These are phyloP conservation scores for Barnettozyma sucrosica DNA, from an alignment of 805 yeast species.

Conservation along the genomic window DNA sequence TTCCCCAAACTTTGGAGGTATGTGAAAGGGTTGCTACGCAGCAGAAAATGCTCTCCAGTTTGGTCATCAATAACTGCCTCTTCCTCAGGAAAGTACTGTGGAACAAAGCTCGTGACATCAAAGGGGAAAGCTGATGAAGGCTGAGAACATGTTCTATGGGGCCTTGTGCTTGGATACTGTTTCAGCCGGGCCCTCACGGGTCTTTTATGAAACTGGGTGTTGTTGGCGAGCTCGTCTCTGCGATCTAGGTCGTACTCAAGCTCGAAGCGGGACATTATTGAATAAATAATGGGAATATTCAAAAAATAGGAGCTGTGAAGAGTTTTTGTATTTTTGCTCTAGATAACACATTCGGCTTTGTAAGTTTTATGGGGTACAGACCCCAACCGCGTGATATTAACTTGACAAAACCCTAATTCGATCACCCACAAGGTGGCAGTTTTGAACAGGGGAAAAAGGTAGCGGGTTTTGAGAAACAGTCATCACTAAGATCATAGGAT, in stretches of 20 bases:
- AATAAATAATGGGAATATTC: background rate
- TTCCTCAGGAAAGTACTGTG: background rate
- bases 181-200: constrained; percentile 6
- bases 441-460: background rate
- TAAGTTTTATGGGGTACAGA: background rate
- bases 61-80: background rate
- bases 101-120: background rate
- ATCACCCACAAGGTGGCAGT: background rate
- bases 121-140: background rate
- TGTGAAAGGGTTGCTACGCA: background rate
- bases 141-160: constrained; percentile 2
- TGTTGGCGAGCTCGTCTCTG: background rate
- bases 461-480: background rate
- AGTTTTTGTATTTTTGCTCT: background rate
- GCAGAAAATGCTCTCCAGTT: background rate
- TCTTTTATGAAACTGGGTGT: constrained; percentile 3
- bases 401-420: background rate
- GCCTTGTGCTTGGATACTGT: background rate
- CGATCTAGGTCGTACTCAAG: constrained; percentile 2
- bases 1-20: background rate
- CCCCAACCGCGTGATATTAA: background rate
- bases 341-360: background rate
- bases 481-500: too few relatives aligned
- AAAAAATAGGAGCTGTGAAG: background rate
- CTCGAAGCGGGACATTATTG: constrained; percentile 3